Evolutionary conservation across 257 asterid species (phyloP), one percentile per base, ranked within the genome.

Genomic region (Handroanthus guayacan): DNA sequence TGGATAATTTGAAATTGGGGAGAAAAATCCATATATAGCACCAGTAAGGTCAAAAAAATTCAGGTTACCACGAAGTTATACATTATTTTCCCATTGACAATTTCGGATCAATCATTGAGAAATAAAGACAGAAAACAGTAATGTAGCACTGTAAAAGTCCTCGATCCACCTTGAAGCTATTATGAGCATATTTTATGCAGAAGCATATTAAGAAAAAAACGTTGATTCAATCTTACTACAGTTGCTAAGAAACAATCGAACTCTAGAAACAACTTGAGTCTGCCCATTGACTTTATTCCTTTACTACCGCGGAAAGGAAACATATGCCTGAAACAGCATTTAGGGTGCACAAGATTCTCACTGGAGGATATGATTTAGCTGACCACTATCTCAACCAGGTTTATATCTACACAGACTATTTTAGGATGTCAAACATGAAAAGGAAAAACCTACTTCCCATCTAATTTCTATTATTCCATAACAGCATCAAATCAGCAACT

Each of bases 51-150:
- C 51, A 36, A 62, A 10, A 5, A n/a, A n/a, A n/a, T 64, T 7
- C 52, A n/a, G 36, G 9, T 51, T 39, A 3, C 67, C 74, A 71
- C 17, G 6, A 71, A 55, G 7, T 7, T 31, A 43, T 6, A 71
- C 55, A n/a, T 18, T 14, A 58, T 20, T 56, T 52, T 71, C 62
- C 1, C n/a, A 43, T 36, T 72, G 48, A 72, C 54, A 16, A 64
- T 55, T n/a, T 36, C 65, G 55, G 65, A 38, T 65, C 65, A 37
- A 52, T 37, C 63, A 55, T 55, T 25, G 31, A 55, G 62, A 52
- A 62, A 71, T 18, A 45, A 11, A 36, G 6, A 41, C 45, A 4
- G 13, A 50, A 39, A 58, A 67, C 62, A 10, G 37, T 63, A 80
- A 17, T n/a, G 17, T 45, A 41, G 45, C n/a, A n/a, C n/a, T n/a